phyloP scores from a whole-genome alignment of 169 alveolate genomes.

The Eimeria tenella region DNA sequence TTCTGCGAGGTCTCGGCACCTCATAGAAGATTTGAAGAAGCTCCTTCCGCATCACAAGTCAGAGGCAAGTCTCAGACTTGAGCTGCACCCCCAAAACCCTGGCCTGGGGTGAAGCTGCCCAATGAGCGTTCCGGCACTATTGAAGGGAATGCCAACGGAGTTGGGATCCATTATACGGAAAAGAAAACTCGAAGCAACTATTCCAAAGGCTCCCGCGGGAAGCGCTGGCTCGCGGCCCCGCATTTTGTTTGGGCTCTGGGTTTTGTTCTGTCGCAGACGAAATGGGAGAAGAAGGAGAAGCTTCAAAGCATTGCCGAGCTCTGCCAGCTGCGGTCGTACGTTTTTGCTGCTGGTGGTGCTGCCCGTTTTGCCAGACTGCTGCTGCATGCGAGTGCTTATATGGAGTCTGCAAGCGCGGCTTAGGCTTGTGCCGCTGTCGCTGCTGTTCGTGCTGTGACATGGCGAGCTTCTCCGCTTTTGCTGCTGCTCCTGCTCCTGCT shows the following conservation, averaged over 20 bases:
- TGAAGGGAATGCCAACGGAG: background rate
- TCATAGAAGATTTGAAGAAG: conserved; percentile 95
- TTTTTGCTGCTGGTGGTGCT: background rate
- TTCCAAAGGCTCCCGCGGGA: no score
- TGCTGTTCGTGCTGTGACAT: background rate
- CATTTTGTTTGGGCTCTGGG: background rate
- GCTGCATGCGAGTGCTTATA: background rate
- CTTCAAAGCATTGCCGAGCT: conserved; percentile 89
- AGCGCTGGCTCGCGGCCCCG: no score
- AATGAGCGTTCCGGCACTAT: background rate
- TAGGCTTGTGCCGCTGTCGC: background rate
- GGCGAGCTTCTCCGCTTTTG: no score
- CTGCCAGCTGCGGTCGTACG: conserved; percentile 83
- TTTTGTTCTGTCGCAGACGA: conserved; percentile 82
- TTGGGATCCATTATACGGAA: background rate
- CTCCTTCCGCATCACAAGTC: conserved; percentile 98
- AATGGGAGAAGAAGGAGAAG: conserved; percentile 92
- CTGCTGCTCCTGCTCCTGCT: background rate
- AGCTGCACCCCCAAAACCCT: no score
- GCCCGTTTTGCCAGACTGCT: background rate
- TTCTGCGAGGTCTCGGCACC: conserved; percentile 94
- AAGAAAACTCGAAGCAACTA: background rate
- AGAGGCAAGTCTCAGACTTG: conserved; percentile 88
- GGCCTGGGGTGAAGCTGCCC: no score
- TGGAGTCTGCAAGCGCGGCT: background rate